Percentiles rank a stretch among this genome's conserved stretches.
Conservation (phyloP, 2,329 filamentous ascomycete genomes). For the Pseudopithomyces chartarum region DNA sequence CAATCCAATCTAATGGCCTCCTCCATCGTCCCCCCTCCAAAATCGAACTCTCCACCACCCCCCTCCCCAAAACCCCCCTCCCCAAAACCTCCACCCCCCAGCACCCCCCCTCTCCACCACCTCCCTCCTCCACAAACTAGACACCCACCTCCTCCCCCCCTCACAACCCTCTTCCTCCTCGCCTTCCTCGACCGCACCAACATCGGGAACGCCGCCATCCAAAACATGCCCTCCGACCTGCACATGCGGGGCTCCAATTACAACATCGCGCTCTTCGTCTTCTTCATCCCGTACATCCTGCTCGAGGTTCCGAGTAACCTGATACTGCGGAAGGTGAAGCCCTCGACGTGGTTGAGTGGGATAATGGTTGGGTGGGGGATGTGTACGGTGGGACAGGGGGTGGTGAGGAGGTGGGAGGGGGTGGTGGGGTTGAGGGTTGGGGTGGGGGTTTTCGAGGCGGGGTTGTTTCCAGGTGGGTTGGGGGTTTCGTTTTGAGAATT, state of each 20-base stretch:
- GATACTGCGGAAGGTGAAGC: slow-evolving; percentile 46
- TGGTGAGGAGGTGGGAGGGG: slow-evolving; percentile 53
- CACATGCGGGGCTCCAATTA: slow-evolving; percentile 43
- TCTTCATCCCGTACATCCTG: slow-evolving; percentile 46
- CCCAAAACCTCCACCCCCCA: slow-evolving; percentile 52
- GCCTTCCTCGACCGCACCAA: slow-evolving; percentile 44
- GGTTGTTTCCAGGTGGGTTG: slow-evolving; percentile 31
- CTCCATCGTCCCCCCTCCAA: slow-evolving; percentile 3
- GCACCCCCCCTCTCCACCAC: slow-evolving; percentile 48
- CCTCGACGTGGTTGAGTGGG: slow-evolving; percentile 45
- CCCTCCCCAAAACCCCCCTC: slow-evolving; percentile 36
- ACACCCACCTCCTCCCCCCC: slow-evolving; percentile 54
- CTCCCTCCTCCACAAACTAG: slow-evolving; percentile 56
- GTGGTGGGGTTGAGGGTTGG: slow-evolving; percentile 54
- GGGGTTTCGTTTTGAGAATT: too few species aligned
- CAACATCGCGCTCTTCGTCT: slow-evolving; percentile 46
- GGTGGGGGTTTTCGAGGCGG: slow-evolving; percentile 46
- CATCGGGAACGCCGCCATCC: slow-evolving; percentile 48
- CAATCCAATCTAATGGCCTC: slow-evolving; percentile 16
- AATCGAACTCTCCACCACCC: slow-evolving; percentile 32
- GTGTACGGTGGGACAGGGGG: slow-evolving; percentile 52
- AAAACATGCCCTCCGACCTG: slow-evolving; percentile 46
- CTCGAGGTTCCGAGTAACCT: slow-evolving; percentile 46
- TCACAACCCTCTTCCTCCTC: slow-evolving; percentile 49
- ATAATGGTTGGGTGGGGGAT: slow-evolving; percentile 48